Conservation (phyloP, 176 grass and related monocot species). For the Oryza meridionalis region DNA sequence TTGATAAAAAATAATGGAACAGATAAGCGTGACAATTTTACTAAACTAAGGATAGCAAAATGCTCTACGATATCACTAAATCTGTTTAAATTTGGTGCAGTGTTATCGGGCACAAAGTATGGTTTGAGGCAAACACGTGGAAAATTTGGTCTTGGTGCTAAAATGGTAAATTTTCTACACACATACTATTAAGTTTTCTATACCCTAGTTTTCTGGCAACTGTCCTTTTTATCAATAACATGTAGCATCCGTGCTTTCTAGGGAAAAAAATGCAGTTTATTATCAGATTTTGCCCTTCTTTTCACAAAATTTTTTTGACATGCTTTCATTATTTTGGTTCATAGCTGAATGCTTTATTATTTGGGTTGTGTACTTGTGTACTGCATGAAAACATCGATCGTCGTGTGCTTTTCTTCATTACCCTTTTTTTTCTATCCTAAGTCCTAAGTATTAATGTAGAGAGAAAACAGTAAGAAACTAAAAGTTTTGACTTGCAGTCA, state of each 20-base stretch:
- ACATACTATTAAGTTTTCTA: conserved; percentile 6
- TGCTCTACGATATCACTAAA: conserved; percentile 27
- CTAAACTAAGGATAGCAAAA: conserved; percentile 1
- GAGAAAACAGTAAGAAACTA: conserved; percentile 17
- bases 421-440: neutral
- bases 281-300: conserved; percentile 1
- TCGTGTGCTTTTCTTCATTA: conserved; percentile 15
- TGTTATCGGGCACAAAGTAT: conserved; percentile 98
- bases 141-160: conserved; percentile 98
- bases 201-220: neutral
- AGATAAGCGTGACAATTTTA: neutral
- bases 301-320: conserved; percentile 4
- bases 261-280: conserved; percentile 18
- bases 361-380: conserved; percentile 34
- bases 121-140: conserved; percentile 98
- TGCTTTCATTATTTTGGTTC: conserved; percentile 30
- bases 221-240: neutral
- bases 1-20: neutral
- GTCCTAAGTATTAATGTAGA: conserved; percentile 25
- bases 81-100: conserved; percentile 56
- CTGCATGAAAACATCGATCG: conserved; percentile 15
- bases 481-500: neutral
- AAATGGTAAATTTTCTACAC: conserved; percentile 69
- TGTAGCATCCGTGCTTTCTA: neutral
- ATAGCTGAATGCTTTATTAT: conserved; percentile 15